Evolutionary conservation across 139 green algal species (phyloP).

Genomic region (Dunaliella sp.): DNA sequence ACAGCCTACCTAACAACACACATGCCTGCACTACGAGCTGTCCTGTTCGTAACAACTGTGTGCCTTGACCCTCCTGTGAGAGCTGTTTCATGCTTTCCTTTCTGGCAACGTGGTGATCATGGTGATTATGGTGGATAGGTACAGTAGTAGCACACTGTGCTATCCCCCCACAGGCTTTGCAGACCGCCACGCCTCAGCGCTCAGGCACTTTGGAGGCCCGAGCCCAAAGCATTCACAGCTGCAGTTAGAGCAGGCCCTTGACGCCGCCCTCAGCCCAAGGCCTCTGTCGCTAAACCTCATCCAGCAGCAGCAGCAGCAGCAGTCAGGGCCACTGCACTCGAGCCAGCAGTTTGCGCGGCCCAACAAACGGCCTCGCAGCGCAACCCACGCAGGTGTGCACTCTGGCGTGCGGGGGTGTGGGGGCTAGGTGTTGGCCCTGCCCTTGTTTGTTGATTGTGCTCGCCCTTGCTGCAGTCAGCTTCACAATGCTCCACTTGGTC

Average conservation of each 20-base stretch:
- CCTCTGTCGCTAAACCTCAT: not conserved
- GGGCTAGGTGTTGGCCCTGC: not conserved
- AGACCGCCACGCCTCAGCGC: not conserved
- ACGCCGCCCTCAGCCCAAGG: not conserved
- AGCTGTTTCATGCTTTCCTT: no score
- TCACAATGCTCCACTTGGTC: no score
- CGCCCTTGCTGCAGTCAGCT: not conserved
- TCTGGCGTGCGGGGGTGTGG: not conserved
- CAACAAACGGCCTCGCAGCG: not conserved
- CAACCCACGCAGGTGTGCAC: not conserved
- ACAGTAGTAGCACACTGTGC: no score
- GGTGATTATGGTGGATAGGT: no score
- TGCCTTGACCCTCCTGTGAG: no score
- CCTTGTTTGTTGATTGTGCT: not conserved
- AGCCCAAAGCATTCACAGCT: not conserved
- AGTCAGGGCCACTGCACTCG: not conserved
- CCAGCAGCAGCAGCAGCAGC: not conserved
- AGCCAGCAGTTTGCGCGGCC: not conserved
- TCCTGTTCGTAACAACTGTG: no score
- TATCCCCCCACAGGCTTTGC: not conserved
- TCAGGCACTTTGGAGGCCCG: not conserved
- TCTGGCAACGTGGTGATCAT: no score
- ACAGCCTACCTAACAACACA: no score
- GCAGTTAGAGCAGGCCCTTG: not conserved
- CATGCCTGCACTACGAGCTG: no score